phyloP scores from a whole-genome alignment of 2,329 filamentous ascomycete genomes.

The Ophiostoma sp. region DNA sequence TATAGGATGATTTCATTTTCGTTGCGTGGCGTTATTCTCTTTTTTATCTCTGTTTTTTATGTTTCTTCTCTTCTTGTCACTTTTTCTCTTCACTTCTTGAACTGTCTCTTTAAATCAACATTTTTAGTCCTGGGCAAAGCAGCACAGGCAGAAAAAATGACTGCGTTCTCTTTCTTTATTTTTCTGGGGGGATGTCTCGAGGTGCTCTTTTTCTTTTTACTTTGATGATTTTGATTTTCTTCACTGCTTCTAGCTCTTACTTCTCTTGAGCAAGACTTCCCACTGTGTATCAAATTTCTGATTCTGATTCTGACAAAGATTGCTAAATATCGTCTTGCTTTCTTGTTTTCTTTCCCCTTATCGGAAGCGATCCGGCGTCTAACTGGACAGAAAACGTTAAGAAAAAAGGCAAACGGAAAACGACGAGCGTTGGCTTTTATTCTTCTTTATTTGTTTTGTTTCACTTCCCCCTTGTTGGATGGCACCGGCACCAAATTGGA shows the following conservation, averaged over 20 bases:
- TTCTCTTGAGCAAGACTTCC: not conserved
- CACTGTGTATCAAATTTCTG: not conserved
- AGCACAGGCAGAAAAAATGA: slow-evolving; percentile 4
- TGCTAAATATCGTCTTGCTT: not conserved
- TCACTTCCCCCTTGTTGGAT: not conserved
- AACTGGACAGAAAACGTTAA: not conserved
- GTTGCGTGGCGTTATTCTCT: slow-evolving; percentile 7
- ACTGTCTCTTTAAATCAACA: slow-evolving; percentile 9
- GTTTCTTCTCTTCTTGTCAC: not conserved
- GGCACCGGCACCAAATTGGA: not conserved
- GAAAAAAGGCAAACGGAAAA: not conserved
- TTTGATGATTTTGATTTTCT: too few species aligned
- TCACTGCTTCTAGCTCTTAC: not conserved
- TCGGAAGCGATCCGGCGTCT: not conserved
- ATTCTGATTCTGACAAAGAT: not conserved
- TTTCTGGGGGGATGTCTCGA: not conserved
- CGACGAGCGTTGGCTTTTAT: not conserved
- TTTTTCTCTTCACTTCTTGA: not conserved
- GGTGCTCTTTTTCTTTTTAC: not conserved
- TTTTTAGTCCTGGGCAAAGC: not conserved
- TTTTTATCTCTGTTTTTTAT: not conserved
- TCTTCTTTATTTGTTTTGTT: not conserved
- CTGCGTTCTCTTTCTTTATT: not conserved
- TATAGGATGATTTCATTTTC: not conserved
- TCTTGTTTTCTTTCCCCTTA: not conserved